Base-by-base conservation (phyloP, 2,329 filamentous ascomycete genomes). In the Paecilomyces fulvus region DNA sequence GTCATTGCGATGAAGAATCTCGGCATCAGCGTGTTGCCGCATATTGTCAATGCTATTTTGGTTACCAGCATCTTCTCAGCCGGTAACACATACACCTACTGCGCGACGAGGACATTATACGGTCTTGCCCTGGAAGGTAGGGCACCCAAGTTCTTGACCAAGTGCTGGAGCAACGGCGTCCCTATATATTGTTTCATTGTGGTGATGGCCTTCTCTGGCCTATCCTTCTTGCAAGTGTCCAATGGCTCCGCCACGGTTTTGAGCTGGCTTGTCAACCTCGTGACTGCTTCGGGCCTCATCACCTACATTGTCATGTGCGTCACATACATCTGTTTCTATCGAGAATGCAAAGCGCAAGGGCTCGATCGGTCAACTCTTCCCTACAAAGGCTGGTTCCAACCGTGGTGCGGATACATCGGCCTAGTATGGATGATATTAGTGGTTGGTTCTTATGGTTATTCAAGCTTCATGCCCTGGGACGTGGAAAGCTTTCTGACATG, bases 1-100 rank as follows among this genome's bases (percentile, higher is more conserved):
- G 66, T 77, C 80, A 61, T 81, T 49, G 85, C 86, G 23, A 90
- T 90, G 83, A 79, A 83, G 55, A 79, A 84, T 8, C 76, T 89
- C 0, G 76, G 79, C 1, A 87, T 90, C 55, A 73, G 75, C 0
- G 73, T 85, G 0, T 70, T 90, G 2, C 86, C 87, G 8, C 81
- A 88, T 61, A 83, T 90, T 37, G 83, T 90, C 70, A 90, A 91
- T 64, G 86, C 85, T 12, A 80, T 89, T 69, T 79, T 91, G 49
- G 75, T 90, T n/a, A 85, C 83, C 0, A 83, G 86, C 0, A 84
- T 85, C 2, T 83, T 85, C 61, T 86, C 83, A 25, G 86, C 86
- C 0, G 86, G 86, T 0, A 88, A 88, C 70, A 86, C 83, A 11
- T 83, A 83, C 63, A 78, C 82, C 55, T 89, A 88, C 68, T 87